Percentiles rank a stretch among this genome's conserved stretches.
phyloP scores from a whole-genome alignment of 2,329 filamentous ascomycete species.

The Pestalotiopsis sp. region DNA sequence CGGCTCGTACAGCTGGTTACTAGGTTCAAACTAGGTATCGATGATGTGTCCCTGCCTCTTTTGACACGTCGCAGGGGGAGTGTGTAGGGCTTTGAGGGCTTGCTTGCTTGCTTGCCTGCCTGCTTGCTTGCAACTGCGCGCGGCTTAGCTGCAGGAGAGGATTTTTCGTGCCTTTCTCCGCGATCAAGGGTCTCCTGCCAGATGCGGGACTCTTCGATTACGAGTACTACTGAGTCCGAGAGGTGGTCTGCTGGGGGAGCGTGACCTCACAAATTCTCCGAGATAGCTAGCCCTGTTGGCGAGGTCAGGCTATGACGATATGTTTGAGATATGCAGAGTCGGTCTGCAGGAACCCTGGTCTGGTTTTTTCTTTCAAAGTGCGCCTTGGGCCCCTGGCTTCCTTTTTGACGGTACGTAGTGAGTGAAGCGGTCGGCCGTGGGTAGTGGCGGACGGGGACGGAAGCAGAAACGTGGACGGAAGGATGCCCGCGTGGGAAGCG shows the following conservation, averaged over 20 bases:
- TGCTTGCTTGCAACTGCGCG: conserved; percentile 43
- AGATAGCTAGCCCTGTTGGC: conserved; percentile 37
- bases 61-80: conserved; percentile 60
- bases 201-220: conserved; percentile 32
- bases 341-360: conserved; percentile 20
- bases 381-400: conserved; percentile 13
- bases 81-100: conserved; percentile 38
- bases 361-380: conserved; percentile 3
- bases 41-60: conserved; percentile 60
- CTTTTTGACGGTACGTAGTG: not conserved
- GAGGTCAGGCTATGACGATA: conserved; percentile 51
- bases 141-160: conserved; percentile 54
- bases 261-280: conserved; percentile 18
- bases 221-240: conserved; percentile 21
- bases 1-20: conserved; percentile 57
- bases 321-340: conserved; percentile 27
- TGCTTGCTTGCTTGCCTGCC: not conserved
- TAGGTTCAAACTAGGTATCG: conserved; percentile 36
- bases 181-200: conserved; percentile 47
- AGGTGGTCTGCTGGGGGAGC: conserved; percentile 12
- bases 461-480: conserved; percentile 16
- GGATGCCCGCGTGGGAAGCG: conserved; percentile 14
- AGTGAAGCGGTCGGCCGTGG: conserved; percentile 17
- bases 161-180: conserved; percentile 28
- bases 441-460: conserved; percentile 14